Conservation (phyloP, 805 yeast species). For the Candida silvicultrix region DNA sequence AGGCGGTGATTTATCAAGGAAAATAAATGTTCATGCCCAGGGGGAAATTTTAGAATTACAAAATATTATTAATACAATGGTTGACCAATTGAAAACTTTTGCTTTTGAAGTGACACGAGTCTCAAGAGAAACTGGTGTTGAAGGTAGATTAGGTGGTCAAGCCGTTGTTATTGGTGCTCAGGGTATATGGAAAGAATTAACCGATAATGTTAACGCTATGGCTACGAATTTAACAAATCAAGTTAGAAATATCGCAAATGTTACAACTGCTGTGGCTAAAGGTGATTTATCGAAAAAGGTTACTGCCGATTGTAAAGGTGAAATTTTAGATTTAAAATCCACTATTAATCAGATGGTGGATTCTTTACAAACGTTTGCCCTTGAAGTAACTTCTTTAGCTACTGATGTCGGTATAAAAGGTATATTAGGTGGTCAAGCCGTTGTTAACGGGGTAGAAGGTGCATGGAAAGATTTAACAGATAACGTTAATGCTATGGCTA, state of each 20-base stretch:
- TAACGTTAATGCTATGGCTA: conserved; percentile 90
- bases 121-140: conserved; percentile 85
- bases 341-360: conserved; percentile 94
- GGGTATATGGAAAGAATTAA: conserved; percentile 85
- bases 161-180: conserved; percentile 78
- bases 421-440: conserved; percentile 87
- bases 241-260: conserved; percentile 83
- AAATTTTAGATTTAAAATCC: conserved; percentile 74
- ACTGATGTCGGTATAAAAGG: conserved; percentile 93
- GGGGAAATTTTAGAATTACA: conserved; percentile 83
- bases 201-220: conserved; percentile 89
- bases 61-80: conserved; percentile 84
- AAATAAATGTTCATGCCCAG: conserved; percentile 84
- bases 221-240: conserved; percentile 82
- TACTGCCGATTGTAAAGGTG: conserved; percentile 88
- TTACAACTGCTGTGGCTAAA: conserved; percentile 82
- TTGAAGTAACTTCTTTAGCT: conserved; percentile 85
- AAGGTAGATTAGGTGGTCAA: conserved; percentile 83
- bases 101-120: conserved; percentile 87
- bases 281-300: conserved; percentile 84
- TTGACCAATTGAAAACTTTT: conserved; percentile 78
- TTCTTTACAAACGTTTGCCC: conserved; percentile 78
- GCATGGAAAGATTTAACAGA: conserved; percentile 89
- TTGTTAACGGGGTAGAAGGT: conserved; percentile 86
- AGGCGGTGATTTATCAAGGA: conserved; percentile 78